Conservation (phyloP, 2,329 filamentous ascomycete genomes). For the Nemania sp. region DNA sequence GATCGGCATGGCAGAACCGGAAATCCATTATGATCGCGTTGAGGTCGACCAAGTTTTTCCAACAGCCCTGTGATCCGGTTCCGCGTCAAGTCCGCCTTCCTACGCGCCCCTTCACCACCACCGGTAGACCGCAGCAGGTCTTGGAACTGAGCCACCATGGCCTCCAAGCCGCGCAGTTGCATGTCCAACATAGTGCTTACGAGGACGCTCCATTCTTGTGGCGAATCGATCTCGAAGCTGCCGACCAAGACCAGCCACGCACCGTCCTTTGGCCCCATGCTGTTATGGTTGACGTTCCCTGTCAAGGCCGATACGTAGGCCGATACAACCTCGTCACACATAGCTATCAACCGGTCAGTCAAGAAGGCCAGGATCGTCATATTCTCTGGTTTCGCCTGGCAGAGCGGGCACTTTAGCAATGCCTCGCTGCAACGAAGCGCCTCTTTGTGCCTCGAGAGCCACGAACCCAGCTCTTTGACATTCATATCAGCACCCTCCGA, state of each 20-base stretch:
- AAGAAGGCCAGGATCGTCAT: conserved; percentile 16
- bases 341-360: conserved; percentile 11
- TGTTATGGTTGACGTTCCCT: neutral
- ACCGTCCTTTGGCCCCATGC: neutral
- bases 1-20: neutral
- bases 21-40: neutral
- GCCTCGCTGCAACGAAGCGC: conserved; percentile 19
- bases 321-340: conserved; percentile 12
- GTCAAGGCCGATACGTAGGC: conserved; percentile 6
- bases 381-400: conserved; percentile 14
- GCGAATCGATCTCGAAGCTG: conserved; percentile 16
- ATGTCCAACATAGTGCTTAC: conserved; percentile 13
- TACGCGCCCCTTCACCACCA: conserved; percentile 7
- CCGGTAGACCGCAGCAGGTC: conserved; percentile 3
- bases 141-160: conserved; percentile 7
- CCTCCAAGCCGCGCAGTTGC: conserved; percentile 7
- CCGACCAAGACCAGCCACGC: conserved; percentile 12
- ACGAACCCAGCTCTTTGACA: conserved; percentile 11
- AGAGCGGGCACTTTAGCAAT: conserved; percentile 10
- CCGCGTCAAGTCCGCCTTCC: conserved; percentile 9
- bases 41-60: conserved; percentile 4
- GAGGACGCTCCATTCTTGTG: conserved; percentile 11
- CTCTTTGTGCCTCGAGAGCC: conserved; percentile 17
- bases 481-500: neutral
- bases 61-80: neutral